Evolutionary conservation across 768 basidiomycete species (phyloP), one percentile per base, ranked within the genome.

Genomic region (Leccinum imitatum): DNA sequence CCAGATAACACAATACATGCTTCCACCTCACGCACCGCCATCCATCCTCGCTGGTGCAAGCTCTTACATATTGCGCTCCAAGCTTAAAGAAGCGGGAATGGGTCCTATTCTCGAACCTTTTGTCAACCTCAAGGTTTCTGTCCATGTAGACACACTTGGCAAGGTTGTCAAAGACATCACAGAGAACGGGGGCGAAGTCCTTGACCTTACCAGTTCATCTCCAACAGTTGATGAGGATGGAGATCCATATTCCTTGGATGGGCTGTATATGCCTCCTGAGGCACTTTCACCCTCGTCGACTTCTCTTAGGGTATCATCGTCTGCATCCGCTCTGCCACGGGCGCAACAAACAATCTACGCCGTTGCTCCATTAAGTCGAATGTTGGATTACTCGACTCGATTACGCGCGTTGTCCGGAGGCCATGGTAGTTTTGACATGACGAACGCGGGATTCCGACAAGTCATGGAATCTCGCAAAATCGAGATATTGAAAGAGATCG

Each of bases 91-190:
- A 31, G 84, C 85, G 4, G 88, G 88, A 10, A 79, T 84, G 67
- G 93, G 92, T 1, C 80, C 89, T 3, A 72, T 95, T 47, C 79
- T 93, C 72, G 93, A 95, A 68, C 92, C 93, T 10, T 94, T 84
- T 63, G 80, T 91, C 25, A 75, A 76, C 31, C 76, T 93, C 63
- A 91, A 86, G 64, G 79, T 91, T 50, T 83, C 82, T 15, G 84
- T 91, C 7, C 77, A 79, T 25, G 87, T 88, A 63, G 84, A 86
- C 59, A 79, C 78, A 59, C 76, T 94, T 3, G 91, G 93, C 23
- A 90, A 85, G 66, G 85, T 90, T 21, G 83, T 93, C 50, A 91
- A 87, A 67, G 93, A 95, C 66, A 75, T 95, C n/a, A 89, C 88
- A 10, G 91, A 93, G 69, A 83, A 87, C 60, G 84, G 86, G 2